These are phyloP conservation scores for Alternaria gansuensis DNA, from an alignment of 2,329 filamentous ascomycete species.

Conservation along the genomic window DNA sequence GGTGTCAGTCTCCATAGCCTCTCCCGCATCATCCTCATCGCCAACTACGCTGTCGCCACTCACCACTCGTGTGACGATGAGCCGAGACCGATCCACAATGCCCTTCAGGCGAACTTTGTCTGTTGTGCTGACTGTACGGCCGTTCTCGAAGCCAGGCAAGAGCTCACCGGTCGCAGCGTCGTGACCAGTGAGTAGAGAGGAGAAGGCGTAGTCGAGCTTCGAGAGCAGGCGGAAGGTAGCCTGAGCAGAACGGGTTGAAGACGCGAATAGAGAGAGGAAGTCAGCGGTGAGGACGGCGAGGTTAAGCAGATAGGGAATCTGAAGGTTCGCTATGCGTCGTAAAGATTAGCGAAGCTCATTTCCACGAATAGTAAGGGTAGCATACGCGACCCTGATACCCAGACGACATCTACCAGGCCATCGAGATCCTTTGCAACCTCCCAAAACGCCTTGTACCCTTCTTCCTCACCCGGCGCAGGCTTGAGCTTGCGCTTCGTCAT, in stretches of 20 bases:
- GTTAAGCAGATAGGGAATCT: conserved; percentile 83
- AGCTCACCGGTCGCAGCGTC: conserved; percentile 71
- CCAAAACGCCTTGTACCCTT: conserved; percentile 68
- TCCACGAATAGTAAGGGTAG: conserved; percentile 24
- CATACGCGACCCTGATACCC: conserved; percentile 87
- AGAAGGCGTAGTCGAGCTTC: conserved; percentile 86
- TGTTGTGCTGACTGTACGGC: conserved; percentile 73
- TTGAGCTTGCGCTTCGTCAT: conserved; percentile 60
- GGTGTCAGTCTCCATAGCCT: conserved; percentile 46
- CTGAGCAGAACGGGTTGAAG: conserved; percentile 69
- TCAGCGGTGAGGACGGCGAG: conserved; percentile 76
- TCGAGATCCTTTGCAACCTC: conserved; percentile 80
- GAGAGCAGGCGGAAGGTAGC: conserved; percentile 74
- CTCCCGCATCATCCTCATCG: conserved; percentile 36
- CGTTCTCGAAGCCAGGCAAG: conserved; percentile 75
- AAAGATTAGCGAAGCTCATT: neutral
- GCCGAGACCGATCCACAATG: conserved; percentile 77
- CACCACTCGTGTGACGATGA: conserved; percentile 74
- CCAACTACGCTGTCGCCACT: conserved; percentile 61
- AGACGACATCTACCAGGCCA: conserved; percentile 78
- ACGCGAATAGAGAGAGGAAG: conserved; percentile 76
- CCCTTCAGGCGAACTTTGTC: conserved; percentile 90
- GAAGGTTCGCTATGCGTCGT: conserved; percentile 69
- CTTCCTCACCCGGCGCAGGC: conserved; percentile 46
- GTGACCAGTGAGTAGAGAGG: conserved; percentile 73